Conservation (phyloP, 306 rosid species). For the Quercus bicolor region DNA sequence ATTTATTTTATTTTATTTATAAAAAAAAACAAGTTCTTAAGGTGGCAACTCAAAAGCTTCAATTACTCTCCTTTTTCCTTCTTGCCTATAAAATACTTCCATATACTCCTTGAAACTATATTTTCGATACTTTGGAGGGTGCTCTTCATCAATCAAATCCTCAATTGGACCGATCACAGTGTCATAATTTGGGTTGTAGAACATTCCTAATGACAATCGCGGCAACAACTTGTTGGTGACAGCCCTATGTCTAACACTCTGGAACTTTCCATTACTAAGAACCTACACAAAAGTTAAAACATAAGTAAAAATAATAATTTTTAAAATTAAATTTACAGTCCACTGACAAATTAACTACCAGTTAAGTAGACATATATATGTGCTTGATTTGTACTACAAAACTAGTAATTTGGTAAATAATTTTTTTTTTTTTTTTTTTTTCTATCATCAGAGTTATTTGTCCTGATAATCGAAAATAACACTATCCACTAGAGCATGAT, state of each 20-base stretch:
- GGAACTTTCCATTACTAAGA: conserved; percentile 37
- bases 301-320: neutral
- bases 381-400: no score
- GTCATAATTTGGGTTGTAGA: conserved; percentile 33
- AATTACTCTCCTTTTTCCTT: conserved; percentile 37
- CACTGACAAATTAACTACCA: no score
- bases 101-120: conserved; percentile 22
- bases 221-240: conserved; percentile 26
- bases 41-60: conserved; percentile 24
- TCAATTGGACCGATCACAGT: conserved; percentile 35
- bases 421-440: no score
- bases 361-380: no score
- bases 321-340: no score
- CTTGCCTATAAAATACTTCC: conserved; percentile 23
- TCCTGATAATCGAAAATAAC: no score
- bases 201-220: conserved; percentile 34
- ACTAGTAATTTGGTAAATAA: no score
- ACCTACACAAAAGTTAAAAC: conserved; percentile 15
- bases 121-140: conserved; percentile 22
- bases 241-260: conserved; percentile 39
- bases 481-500: no score
- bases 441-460: no score
- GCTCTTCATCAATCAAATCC: conserved; percentile 29
- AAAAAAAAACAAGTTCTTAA: no score
- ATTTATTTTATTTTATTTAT: no score